phyloP scores from a whole-genome alignment of 2,329 filamentous ascomycete genomes.

The Cladosporium sp. region DNA sequence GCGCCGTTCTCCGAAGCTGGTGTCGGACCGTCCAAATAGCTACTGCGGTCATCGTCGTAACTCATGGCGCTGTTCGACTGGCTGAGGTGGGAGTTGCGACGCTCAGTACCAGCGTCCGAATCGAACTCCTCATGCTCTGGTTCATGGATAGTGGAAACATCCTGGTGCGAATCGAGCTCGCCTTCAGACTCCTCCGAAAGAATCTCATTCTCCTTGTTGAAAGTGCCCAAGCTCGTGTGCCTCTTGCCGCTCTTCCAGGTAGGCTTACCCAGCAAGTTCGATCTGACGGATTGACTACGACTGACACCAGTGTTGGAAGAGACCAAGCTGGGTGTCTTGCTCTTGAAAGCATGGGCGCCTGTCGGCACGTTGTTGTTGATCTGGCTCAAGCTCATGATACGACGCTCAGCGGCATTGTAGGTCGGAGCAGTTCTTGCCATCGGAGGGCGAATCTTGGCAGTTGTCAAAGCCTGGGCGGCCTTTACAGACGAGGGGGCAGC shows the following conservation, averaged over 20 bases:
- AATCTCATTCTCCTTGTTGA: conserved; percentile 52
- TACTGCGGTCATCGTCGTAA: conserved; percentile 34
- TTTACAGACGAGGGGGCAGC: conserved; percentile 38
- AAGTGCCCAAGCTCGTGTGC: conserved; percentile 30
- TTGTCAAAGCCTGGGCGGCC: conserved; percentile 28
- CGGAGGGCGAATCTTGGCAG: conserved; percentile 14
- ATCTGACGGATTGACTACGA: conserved; percentile 43
- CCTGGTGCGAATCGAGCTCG: conserved; percentile 31
- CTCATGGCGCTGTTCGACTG: conserved; percentile 29
- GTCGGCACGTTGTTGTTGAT: conserved; percentile 74
- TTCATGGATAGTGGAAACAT: conserved; percentile 21
- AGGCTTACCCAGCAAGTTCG: conserved; percentile 34
- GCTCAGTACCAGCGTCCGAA: conserved; percentile 36
- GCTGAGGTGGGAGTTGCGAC: conserved; percentile 28
- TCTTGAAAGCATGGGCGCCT: conserved; percentile 43
- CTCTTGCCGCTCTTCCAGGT: conserved; percentile 39
- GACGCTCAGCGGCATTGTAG: conserved; percentile 52
- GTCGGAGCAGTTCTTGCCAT: conserved; percentile 21
- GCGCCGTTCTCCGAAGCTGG: conserved; percentile 33
- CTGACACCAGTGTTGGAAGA: conserved; percentile 33
- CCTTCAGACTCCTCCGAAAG: conserved; percentile 48
- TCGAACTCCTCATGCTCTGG: conserved; percentile 29
- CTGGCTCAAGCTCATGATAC: conserved; percentile 88
- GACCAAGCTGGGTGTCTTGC: conserved; percentile 31
- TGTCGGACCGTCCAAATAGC: conserved; percentile 29